Percentiles rank a stretch among this genome's conserved stretches.
Conservation (phyloP, 2,329 filamentous ascomycete genomes). For the Colletotrichum sp. region DNA sequence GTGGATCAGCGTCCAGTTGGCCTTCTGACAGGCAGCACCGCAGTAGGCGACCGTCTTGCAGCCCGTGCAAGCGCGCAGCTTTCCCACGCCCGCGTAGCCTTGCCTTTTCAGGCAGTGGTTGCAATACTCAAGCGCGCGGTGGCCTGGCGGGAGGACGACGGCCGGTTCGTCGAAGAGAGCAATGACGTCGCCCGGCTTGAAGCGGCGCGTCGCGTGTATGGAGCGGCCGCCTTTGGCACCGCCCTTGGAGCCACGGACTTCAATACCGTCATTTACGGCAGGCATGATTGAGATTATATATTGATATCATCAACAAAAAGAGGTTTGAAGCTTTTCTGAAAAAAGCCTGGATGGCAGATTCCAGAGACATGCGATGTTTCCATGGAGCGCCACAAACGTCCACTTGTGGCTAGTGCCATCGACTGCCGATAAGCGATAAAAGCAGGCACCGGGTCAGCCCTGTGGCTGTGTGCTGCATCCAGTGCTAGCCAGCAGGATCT, state of each 20-base stretch:
- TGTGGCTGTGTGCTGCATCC: not conserved
- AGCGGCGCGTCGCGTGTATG: slow-evolving; percentile 47
- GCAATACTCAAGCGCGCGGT: slow-evolving; percentile 49
- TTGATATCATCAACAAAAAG: not conserved
- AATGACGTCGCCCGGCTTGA: slow-evolving; percentile 51
- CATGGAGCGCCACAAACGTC: not conserved
- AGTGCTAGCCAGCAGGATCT: not conserved
- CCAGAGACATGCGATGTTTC: not conserved
- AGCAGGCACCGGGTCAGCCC: not conserved
- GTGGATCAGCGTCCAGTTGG: slow-evolving; percentile 59
- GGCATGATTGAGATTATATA: not conserved
- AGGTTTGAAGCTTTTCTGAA: not conserved
- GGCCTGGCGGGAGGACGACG: slow-evolving; percentile 52
- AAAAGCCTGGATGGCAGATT: not conserved
- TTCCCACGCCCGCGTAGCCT: not conserved
- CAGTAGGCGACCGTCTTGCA: slow-evolving; percentile 64
- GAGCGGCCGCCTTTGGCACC: slow-evolving; percentile 45
- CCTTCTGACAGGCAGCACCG: slow-evolving; percentile 55
- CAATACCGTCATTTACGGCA: not conserved
- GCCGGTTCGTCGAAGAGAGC: slow-evolving; percentile 45
- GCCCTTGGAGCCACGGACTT: slow-evolving; percentile 11
- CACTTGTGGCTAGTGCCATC: not conserved
- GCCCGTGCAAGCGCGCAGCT: slow-evolving; percentile 46
- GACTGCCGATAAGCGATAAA: not conserved
- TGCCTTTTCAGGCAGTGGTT: slow-evolving; percentile 48